Conservation (phyloP, 2,329 filamentous ascomycete genomes). For the Fulvia fulva region DNA sequence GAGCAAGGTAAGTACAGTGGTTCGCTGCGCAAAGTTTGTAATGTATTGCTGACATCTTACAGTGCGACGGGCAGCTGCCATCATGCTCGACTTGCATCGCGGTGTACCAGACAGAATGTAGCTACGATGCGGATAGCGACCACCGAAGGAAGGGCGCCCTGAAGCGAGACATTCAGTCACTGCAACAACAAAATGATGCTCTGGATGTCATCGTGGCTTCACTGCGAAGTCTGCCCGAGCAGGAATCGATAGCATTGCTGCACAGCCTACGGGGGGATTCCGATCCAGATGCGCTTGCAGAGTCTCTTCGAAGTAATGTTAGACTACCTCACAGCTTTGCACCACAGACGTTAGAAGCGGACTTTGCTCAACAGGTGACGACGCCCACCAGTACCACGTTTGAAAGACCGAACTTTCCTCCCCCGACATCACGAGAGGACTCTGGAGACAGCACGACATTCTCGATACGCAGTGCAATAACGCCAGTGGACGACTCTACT, state of each 20-base stretch:
- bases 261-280: slow-evolving; percentile 41
- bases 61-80: slow-evolving; percentile 50
- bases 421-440: slow-evolving; percentile 13
- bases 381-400: slow-evolving; percentile 15
- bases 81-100: slow-evolving; percentile 49
- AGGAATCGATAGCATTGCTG: slow-evolving; percentile 41
- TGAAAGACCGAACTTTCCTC: slow-evolving; percentile 7
- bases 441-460: slow-evolving; percentile 16
- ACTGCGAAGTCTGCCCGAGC: slow-evolving; percentile 43
- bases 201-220: slow-evolving; percentile 42
- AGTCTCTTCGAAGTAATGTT: slow-evolving; percentile 39
- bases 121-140: slow-evolving; percentile 49
- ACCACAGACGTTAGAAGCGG: slow-evolving; percentile 32
- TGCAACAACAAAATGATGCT: slow-evolving; percentile 36
- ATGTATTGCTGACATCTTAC: slow-evolving; percentile 6
- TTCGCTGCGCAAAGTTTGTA: neutral
- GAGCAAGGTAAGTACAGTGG: slow-evolving; percentile 40
- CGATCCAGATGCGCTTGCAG: slow-evolving; percentile 39
- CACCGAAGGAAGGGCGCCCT: slow-evolving; percentile 42
- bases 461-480: neutral
- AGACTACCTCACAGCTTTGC: slow-evolving; percentile 33
- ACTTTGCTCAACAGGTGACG: slow-evolving; percentile 28
- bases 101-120: slow-evolving; percentile 49
- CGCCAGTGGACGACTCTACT: slow-evolving; percentile 7
- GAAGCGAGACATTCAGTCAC: slow-evolving; percentile 38